A percentile compares a stretch with the other conserved stretches of the same genome.
Evolutionary conservation across 129 eudicot genomes (phyloP).

Genomic region (Saussurea involucrata): DNA sequence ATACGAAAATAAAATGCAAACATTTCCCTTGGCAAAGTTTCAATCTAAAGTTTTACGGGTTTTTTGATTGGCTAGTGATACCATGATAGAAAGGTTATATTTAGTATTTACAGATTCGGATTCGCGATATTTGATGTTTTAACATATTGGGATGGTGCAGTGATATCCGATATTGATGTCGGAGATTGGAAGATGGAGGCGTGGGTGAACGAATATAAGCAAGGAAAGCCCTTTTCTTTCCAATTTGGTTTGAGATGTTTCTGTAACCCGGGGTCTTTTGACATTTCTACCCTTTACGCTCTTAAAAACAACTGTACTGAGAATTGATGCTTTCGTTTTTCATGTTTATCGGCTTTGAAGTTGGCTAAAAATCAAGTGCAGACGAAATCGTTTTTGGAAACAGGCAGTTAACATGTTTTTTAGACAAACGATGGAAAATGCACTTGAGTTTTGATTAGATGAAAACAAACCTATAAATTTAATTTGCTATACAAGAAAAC

Average conservation of each 20-base stretch:
- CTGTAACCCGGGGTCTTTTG: background rate
- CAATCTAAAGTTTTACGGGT: too few relatives aligned
- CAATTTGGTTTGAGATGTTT: background rate
- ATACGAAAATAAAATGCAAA: background rate
- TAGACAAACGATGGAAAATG: background rate
- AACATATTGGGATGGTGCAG: background rate
- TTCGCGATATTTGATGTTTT: background rate
- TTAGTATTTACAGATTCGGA: background rate
- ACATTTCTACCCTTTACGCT: background rate
- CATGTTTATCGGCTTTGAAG: background rate
- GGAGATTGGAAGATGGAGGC: background rate
- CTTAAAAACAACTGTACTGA: background rate
- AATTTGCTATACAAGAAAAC: background rate
- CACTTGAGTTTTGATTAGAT: background rate
- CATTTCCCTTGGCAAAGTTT: too few relatives aligned
- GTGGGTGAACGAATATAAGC: background rate
- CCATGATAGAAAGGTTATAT: background rate
- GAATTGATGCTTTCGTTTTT: background rate
- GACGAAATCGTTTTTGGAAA: background rate
- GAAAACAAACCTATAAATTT: background rate
- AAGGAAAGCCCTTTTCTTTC: background rate
- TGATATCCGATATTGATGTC: background rate
- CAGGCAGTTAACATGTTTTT: background rate
- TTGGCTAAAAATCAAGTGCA: background rate
- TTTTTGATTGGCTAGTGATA: background rate